Evolutionary conservation across 352 stramenopile genomes (phyloP).

Genomic region (Phytophthora multivora): DNA sequence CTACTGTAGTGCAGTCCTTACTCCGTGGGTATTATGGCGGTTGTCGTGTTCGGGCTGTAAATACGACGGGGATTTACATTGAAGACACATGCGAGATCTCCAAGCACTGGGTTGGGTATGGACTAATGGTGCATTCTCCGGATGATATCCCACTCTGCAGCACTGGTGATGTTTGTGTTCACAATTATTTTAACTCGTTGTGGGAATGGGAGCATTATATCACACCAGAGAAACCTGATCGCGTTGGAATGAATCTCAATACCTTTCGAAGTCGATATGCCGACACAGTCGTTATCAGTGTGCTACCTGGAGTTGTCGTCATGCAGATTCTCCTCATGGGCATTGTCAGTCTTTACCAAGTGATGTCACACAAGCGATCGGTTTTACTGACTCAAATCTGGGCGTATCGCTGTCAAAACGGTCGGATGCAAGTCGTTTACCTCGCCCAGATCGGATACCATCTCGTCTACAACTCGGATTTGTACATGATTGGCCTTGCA

Average conservation of each 20-base stretch:
- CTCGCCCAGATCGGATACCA: constrained; percentile 27
- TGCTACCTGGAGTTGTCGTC: constrained; percentile 28
- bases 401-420: constrained; percentile 35
- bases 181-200: constrained; percentile 31
- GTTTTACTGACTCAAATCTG: constrained; percentile 34
- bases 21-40: constrained; percentile 31
- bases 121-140: constrained; percentile 26
- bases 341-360: constrained; percentile 23
- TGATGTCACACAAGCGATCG: constrained; percentile 27
- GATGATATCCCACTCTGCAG: constrained; percentile 31
- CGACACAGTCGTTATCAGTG: constrained; percentile 22
- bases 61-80: constrained; percentile 25
- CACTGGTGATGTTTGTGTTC: constrained; percentile 22
- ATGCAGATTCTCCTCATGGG: constrained; percentile 29
- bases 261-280: constrained; percentile 22
- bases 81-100: constrained; percentile 17
- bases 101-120: constrained; percentile 24
- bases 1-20: constrained; percentile 18
- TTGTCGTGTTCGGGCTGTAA: constrained; percentile 24
- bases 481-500: constrained; percentile 25
- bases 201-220: constrained; percentile 28
- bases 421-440: constrained; percentile 26
- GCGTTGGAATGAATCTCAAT: constrained; percentile 22
- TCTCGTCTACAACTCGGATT: constrained; percentile 21
- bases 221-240: background rate